Evolutionary conservation across 1,139 yeast genomes (phyloP).

Genomic region (Meyerozyma guilliermondii): DNA sequence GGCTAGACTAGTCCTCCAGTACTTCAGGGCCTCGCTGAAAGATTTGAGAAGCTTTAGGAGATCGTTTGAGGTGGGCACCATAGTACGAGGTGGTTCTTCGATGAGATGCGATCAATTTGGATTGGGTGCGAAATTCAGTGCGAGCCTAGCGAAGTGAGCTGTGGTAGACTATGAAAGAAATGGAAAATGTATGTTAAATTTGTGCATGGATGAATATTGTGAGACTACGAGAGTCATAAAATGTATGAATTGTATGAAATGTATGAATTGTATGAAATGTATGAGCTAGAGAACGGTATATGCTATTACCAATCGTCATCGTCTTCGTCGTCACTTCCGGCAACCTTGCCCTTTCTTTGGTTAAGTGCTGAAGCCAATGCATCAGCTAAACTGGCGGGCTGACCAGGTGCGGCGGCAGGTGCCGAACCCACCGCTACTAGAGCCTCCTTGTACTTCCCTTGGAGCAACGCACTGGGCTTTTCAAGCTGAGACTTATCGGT

Average conservation of each 20-base stretch:
- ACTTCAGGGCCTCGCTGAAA: conserved; percentile 30
- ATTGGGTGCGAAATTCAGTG: not conserved
- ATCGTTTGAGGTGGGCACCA: conserved; percentile 17
- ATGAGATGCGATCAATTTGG: not conserved
- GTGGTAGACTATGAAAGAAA: too few relatives aligned
- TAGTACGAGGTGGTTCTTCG: conserved; percentile 1
- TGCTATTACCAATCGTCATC: conserved; percentile 69
- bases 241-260: too few relatives aligned
- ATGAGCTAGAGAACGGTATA: too few relatives aligned
- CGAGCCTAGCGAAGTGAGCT: too few relatives aligned
- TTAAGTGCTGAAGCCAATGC: conserved; percentile 84
- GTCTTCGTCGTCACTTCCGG: conserved; percentile 81
- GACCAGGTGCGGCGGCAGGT: conserved; percentile 41
- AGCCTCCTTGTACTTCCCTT: conserved; percentile 46
- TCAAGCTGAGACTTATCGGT: conserved; percentile 84
- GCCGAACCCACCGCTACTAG: conserved; percentile 8
- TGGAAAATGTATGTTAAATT: too few relatives aligned
- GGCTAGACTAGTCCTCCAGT: conserved; percentile 21
- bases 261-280: too few relatives aligned
- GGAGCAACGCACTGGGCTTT: conserved; percentile 65
- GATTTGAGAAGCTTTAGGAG: conserved; percentile 25
- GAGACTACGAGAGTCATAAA: too few relatives aligned
- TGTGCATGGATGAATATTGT: too few relatives aligned
- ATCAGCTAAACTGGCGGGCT: conserved; percentile 68
- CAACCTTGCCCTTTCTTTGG: conserved; percentile 76